phyloP scores from a whole-genome alignment of 352 stramenopile genomes.

The Globisporangium lucens region DNA sequence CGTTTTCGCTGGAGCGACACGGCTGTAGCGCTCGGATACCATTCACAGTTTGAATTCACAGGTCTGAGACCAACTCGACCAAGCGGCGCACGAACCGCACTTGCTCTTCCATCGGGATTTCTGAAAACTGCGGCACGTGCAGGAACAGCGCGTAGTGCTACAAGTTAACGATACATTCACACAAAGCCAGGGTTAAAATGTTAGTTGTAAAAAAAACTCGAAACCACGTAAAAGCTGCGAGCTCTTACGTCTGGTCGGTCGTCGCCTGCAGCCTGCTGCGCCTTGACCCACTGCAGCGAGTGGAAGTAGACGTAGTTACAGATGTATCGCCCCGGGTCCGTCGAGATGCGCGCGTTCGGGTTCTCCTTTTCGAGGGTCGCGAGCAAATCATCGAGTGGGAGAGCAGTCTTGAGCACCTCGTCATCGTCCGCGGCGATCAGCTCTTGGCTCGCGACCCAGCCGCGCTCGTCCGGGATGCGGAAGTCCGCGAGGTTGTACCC shows the following conservation, averaged over 20 bases:
- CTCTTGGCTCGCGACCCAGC: constrained; percentile 52
- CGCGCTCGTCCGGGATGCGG: constrained; percentile 74
- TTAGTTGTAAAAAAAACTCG: no score
- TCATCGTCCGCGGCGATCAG: constrained; percentile 47
- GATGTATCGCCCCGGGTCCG: constrained; percentile 77
- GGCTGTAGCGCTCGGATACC: no score
- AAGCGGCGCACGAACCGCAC: constrained; percentile 57
- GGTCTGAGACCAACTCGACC: constrained; percentile 41
- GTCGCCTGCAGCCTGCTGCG: constrained; percentile 29
- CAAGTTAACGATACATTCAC: background rate
- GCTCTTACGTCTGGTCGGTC: constrained; percentile 23
- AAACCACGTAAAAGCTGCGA: background rate
- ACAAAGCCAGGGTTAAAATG: background rate
- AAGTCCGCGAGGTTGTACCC: constrained; percentile 85
- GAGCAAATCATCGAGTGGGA: constrained; percentile 63
- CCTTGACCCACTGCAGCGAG: constrained; percentile 66
- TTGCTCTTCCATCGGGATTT: constrained; percentile 59
- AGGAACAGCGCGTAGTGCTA: constrained; percentile 74
- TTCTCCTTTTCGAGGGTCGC: constrained; percentile 29
- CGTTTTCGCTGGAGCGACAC: no score
- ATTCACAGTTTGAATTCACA: constrained; percentile 12
- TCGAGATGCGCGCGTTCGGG: constrained; percentile 48
- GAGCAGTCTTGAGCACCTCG: constrained; percentile 39
- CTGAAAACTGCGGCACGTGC: constrained; percentile 65
- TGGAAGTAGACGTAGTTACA: constrained; percentile 87